Percentiles rank a stretch among this genome's conserved stretches.
phyloP scores from a whole-genome alignment of 208 protist species.

The Trypanosoma cruzi region DNA sequence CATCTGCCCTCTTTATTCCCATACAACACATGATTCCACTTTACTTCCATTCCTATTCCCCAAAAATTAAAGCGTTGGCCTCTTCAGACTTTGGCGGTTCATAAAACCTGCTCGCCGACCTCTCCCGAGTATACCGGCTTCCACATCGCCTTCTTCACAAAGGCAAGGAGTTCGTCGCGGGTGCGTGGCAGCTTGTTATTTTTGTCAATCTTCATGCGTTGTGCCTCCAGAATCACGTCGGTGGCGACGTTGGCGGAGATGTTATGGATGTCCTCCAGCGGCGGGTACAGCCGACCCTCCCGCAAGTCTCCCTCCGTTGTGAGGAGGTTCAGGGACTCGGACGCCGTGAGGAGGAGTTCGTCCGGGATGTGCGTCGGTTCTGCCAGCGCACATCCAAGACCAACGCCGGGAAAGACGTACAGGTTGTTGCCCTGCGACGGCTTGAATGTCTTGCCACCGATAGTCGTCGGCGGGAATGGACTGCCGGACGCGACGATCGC shows the following conservation, averaged over 20 bases:
- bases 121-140: slow-evolving; percentile 44
- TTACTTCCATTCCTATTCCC: no score
- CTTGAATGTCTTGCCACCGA: slow-evolving; percentile 78
- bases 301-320: slow-evolving; percentile 15
- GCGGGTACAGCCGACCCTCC: slow-evolving; percentile 55
- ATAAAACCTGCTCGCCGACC: no score
- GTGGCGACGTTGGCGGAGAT: slow-evolving; percentile 53
- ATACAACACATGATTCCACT: no score
- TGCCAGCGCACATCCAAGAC: slow-evolving; percentile 83
- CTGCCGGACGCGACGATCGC: slow-evolving; percentile 96
- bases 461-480: slow-evolving; percentile 91
- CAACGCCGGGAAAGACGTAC: slow-evolving; percentile 96
- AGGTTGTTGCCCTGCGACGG: slow-evolving; percentile 98
- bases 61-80: no score
- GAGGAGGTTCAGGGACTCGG: slow-evolving; percentile 63
- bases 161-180: slow-evolving; percentile 37
- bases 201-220: slow-evolving; percentile 40
- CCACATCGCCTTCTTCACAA: slow-evolving; percentile 51
- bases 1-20: no score
- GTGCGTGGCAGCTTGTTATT: slow-evolving; percentile 39
- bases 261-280: slow-evolving; percentile 42
- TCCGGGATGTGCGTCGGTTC: slow-evolving; percentile 89
- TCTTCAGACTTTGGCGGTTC: no score
- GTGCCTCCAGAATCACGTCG: slow-evolving; percentile 44
- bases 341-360: slow-evolving; percentile 80